Evolutionary conservation across 2,329 filamentous ascomycete genomes (phyloP).

Genomic region (Zalaria obscura): DNA sequence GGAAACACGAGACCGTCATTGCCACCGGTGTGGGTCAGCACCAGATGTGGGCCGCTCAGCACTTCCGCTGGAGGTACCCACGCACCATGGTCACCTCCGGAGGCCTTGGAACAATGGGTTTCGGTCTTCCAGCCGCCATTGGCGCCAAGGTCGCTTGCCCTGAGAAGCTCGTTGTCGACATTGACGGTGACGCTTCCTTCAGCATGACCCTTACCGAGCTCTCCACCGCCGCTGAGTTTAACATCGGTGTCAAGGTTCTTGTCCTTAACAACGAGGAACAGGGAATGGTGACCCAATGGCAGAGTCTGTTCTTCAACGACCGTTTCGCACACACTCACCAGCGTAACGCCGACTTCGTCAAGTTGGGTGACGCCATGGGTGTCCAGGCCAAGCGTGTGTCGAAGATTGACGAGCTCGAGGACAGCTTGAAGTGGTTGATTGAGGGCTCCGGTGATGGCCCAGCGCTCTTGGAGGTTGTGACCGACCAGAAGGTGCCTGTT

Average conservation of each 20-base stretch:
- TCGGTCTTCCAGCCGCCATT: constrained; percentile 84
- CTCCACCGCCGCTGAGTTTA: constrained; percentile 84
- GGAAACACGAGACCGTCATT: constrained; percentile 77
- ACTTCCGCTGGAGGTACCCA: constrained; percentile 87
- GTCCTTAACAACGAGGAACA: constrained; percentile 95
- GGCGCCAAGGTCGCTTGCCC: constrained; percentile 79
- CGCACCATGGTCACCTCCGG: constrained; percentile 93
- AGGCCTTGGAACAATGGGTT: constrained; percentile 93
- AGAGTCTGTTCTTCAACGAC: constrained; percentile 93
- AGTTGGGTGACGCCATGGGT: constrained; percentile 82
- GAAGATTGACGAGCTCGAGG: constrained; percentile 64
- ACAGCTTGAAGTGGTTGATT: constrained; percentile 76
- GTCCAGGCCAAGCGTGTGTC: constrained; percentile 59
- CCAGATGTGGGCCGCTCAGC: constrained; percentile 97
- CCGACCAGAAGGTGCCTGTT: constrained; percentile 83
- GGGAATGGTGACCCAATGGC: constrained; percentile 98
- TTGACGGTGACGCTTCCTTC: constrained; percentile 97
- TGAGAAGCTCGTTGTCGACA: constrained; percentile 80
- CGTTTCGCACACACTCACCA: constrained; percentile 88
- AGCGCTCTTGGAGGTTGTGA: constrained; percentile 80
- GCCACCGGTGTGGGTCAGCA: constrained; percentile 92
- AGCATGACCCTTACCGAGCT: constrained; percentile 97
- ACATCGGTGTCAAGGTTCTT: constrained; percentile 91
- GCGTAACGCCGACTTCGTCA: constrained; percentile 90
- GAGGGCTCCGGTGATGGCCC: constrained; percentile 63